Base-by-base conservation (phyloP, 2,329 filamentous ascomycete species). In the Diaporthe sp. region DNA sequence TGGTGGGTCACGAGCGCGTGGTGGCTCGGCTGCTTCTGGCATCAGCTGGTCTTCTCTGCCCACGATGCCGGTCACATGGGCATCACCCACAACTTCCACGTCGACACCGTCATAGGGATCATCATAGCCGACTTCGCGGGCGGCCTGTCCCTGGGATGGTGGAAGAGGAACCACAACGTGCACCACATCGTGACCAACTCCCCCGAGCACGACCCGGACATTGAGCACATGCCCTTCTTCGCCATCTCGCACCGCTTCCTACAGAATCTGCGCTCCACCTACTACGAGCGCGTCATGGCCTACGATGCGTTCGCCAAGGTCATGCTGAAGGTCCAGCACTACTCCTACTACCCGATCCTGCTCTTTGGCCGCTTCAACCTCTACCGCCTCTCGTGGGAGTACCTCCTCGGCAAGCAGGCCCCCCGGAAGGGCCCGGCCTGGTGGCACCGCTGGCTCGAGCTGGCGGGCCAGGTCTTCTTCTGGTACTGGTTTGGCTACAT, bases 21-120 rank as follows among this genome's bases (percentile, higher is more conserved):
- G 67, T 95, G 93, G 79, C 88, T 98, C 3, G 97, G 96, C 28
- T 88, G 91, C 77, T 90, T 98, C 81, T 98, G 97, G 96, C 97
- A 98, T 82, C 97, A 98, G 83, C 89, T 98, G 39, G 94, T 96
- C 71, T 99, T 99, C 82, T 93, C 93, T 1, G 97, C 95, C 76
- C 97, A 99, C 84, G 97, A 99, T 87, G 95, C 96, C 70, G 96
- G 95, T 9, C 97, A 99, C 84, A 98, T 98, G 94, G 97, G 95
- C 79, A 98, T 99, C 80, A 99, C 97, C 2, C 96, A 98, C 84
- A 89, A 93, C 82, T 98, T 96, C 83, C 92, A 94, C 68, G 85
- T 92, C 51, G 97, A 99, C 83, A 94, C 93, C 2, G 88, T 94
- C 67, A 95, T 99, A 77, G 96, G 95, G 67, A 98, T 98, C 81